These are phyloP conservation scores for Buddleja alternifolia DNA, from an alignment of 257 asterid genomes.

Conservation along the genomic window DNA sequence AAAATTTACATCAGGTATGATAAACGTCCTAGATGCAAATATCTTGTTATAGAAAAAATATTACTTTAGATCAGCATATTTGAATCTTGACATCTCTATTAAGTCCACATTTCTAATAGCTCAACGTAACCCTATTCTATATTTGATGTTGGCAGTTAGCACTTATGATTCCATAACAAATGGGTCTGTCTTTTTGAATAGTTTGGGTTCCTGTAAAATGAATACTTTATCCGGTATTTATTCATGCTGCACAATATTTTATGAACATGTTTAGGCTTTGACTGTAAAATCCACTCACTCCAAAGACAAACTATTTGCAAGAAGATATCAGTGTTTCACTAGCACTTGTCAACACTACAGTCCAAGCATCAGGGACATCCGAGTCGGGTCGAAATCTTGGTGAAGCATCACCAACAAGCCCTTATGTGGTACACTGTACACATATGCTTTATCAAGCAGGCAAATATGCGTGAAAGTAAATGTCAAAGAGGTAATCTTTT, in stretches of 20 bases:
- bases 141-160: slow-evolving; percentile 5
- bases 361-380: neutral
- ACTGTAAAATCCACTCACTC: slow-evolving; percentile 4
- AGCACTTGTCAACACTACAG: neutral
- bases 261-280: neutral
- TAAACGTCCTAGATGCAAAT: slow-evolving; percentile 13
- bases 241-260: neutral
- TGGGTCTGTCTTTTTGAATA: neutral
- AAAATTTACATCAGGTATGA: slow-evolving; percentile 28
- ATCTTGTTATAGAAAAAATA: neutral
- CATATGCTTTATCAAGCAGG: slow-evolving; percentile 12
- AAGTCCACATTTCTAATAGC: too few species aligned
- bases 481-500: too few species aligned
- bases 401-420: slow-evolving; percentile 12
- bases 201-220: neutral
- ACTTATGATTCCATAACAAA: neutral
- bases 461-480: neutral
- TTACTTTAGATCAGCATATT: too few species aligned
- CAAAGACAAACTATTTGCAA: slow-evolving; percentile 16
- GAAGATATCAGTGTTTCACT: neutral
- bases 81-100: too few species aligned
- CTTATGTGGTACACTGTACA: neutral
- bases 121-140: neutral
- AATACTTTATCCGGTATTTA: neutral
- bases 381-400: neutral